Evolutionary conservation across 345 rosid species (phyloP).

Genomic region (Pugionium cornutum): DNA sequence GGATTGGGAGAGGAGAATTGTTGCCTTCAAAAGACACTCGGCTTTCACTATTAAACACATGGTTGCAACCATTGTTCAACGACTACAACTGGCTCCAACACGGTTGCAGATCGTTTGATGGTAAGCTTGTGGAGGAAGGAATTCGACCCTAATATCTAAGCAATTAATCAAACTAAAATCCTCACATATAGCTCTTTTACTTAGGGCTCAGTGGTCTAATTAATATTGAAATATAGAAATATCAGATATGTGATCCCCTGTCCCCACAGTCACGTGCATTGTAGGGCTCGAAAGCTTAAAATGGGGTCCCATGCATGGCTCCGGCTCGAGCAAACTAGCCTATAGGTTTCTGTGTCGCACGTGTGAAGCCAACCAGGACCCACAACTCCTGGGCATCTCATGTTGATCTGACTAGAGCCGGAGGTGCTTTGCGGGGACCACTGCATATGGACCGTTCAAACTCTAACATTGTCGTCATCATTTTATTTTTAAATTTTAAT

Average conservation of each 20-base stretch:
- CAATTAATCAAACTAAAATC: too few relatives aligned
- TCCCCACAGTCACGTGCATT: constrained; percentile 24
- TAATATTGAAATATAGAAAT: too few relatives aligned
- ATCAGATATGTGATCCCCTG: not conserved
- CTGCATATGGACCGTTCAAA: constrained; percentile 32
- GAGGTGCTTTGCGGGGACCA: constrained; percentile 28
- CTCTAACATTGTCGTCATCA: constrained; percentile 2
- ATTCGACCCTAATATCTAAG: constrained; percentile 43
- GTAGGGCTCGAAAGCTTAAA: constrained; percentile 21
- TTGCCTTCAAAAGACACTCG: constrained; percentile 85
- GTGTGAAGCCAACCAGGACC: constrained; percentile 20
- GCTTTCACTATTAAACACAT: constrained; percentile 62
- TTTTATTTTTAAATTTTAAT: too few relatives aligned
- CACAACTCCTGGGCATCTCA: constrained; percentile 26
- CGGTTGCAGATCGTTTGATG: constrained; percentile 81
- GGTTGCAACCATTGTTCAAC: constrained; percentile 88
- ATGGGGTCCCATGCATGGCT: constrained; percentile 16
- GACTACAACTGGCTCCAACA: constrained; percentile 97
- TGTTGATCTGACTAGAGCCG: constrained; percentile 36
- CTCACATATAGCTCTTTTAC: too few relatives aligned
- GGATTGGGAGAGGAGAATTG: constrained; percentile 90
- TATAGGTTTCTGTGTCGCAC: constrained; percentile 31
- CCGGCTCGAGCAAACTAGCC: constrained; percentile 16
- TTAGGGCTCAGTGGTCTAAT: too few relatives aligned
- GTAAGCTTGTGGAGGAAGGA: constrained; percentile 94